Percentiles rank a stretch among this genome's conserved stretches.
Evolutionary conservation across 352 stramenopile genomes (phyloP).

Genomic region (Globisporangium cylindrosporum): DNA sequence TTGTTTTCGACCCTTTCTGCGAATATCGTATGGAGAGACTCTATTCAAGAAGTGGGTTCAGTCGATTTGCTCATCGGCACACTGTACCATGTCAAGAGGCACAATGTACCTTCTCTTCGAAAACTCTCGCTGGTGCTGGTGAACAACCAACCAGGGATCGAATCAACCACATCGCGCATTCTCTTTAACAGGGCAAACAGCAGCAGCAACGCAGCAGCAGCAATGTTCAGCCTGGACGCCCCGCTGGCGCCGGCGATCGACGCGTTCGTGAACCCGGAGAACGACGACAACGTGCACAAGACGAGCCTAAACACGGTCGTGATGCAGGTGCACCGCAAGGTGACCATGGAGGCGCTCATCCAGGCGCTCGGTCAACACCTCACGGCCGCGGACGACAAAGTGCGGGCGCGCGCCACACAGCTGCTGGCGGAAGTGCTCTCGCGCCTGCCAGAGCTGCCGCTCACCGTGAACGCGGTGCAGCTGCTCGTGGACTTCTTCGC

Average conservation of each 20-base stretch:
- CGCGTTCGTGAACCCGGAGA: constrained; percentile 84
- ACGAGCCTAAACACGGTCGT: constrained; percentile 86
- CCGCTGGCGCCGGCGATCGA: constrained; percentile 82
- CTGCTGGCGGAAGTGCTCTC: constrained; percentile 87
- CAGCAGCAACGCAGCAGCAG: neutral
- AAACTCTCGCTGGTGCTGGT: no score
- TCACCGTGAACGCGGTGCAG: constrained; percentile 64
- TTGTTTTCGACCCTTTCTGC: constrained; percentile 57
- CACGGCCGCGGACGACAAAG: constrained; percentile 77
- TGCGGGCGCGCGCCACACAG: constrained; percentile 73
- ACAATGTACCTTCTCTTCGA: no score
- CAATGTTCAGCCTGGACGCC: constrained; percentile 84
- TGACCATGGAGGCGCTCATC: constrained; percentile 79
- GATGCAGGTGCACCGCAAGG: constrained; percentile 81
- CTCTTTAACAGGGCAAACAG: neutral
- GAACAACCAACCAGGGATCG: neutral
- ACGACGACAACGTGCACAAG: constrained; percentile 80
- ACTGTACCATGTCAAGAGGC: no score
- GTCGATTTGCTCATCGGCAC: no score
- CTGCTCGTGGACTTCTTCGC: constrained; percentile 84
- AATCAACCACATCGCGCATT: neutral
- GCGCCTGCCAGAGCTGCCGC: constrained; percentile 82
- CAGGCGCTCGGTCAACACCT: constrained; percentile 68
- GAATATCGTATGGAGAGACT: no score
- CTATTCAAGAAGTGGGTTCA: no score